A percentile compares a stretch with the other conserved stretches of the same genome.
These are phyloP conservation scores for Plasmodium vinckei DNA, from an alignment of 169 alveolate species.

Conservation along the genomic window DNA sequence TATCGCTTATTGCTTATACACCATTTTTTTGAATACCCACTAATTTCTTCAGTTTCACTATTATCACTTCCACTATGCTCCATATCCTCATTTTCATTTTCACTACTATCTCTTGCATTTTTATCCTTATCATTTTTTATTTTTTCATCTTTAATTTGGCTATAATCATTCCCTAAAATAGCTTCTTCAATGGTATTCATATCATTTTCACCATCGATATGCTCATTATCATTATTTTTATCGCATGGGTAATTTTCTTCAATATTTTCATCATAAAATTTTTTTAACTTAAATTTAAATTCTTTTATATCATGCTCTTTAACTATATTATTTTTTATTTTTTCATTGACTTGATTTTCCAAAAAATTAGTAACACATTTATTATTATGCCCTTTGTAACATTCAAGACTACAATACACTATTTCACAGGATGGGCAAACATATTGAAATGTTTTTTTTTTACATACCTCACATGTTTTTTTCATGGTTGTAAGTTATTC, in stretches of 20 bases:
- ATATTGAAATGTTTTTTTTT: conserved; percentile 46
- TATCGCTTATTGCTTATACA: conserved; percentile 65
- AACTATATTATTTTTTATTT: conserved; percentile 37
- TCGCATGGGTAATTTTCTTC: background rate
- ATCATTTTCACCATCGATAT: background rate
- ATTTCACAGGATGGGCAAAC: conserved; percentile 77
- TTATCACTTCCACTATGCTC: background rate
- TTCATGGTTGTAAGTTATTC: conserved; percentile 8
- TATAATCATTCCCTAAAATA: background rate
- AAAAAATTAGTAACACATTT: conserved; percentile 45
- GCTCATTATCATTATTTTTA: background rate
- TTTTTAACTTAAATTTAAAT: conserved; percentile 52
- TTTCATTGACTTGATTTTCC: conserved; percentile 59
- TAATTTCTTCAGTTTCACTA: background rate
- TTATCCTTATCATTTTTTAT: background rate
- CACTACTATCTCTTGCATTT: background rate
- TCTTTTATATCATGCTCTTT: conserved; percentile 59
- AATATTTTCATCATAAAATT: conserved; percentile 24
- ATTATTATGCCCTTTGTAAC: conserved; percentile 50
- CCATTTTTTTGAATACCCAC: conserved; percentile 31
- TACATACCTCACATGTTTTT: conserved; percentile 73
- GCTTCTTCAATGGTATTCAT: background rate
- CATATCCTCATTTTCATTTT: background rate
- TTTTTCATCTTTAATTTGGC: background rate
- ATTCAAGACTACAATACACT: conserved; percentile 68